Percentiles rank a stretch among this genome's conserved stretches.
Conservation (phyloP, 2,329 filamentous ascomycete genomes). For the Aschersonia sp. region DNA sequence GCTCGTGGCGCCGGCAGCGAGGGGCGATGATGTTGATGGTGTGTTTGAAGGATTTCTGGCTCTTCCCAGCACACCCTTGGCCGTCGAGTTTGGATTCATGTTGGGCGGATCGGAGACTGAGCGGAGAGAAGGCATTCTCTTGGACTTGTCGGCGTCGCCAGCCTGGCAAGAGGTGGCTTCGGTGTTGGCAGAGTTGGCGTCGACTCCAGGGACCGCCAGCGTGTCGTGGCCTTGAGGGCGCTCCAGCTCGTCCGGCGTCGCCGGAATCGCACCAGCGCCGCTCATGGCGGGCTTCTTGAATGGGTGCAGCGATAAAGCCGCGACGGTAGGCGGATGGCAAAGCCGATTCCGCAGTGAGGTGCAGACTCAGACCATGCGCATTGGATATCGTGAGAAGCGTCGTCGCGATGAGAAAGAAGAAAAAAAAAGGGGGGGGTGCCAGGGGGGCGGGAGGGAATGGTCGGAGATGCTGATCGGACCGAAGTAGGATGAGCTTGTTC, state of each 20-base stretch:
- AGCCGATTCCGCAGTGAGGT: constrained; percentile 1
- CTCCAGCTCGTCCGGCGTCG: constrained; percentile 28
- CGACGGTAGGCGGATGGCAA: constrained; percentile 2
- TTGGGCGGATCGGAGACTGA: constrained; percentile 43
- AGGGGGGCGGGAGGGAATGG: not conserved
- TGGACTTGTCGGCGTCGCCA: constrained; percentile 19
- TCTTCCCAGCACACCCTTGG: constrained; percentile 60
- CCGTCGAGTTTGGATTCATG: constrained; percentile 76
- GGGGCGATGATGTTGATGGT: constrained; percentile 19
- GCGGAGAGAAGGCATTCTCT: constrained; percentile 43
- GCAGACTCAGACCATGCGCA: constrained; percentile 4
- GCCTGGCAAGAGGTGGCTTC: constrained; percentile 34
- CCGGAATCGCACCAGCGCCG: constrained; percentile 24
- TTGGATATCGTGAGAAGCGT: not conserved
- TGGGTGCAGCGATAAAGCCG: constrained; percentile 1
- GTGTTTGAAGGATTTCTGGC: constrained; percentile 37
- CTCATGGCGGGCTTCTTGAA: constrained; percentile 6
- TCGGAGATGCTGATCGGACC: too few relatives aligned
- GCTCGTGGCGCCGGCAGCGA: constrained; percentile 15
- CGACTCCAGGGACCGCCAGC: constrained; percentile 28
- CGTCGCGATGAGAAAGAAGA: not conserved
- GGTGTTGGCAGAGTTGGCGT: constrained; percentile 26
- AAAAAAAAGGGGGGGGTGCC: not conserved
- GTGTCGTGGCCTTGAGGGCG: constrained; percentile 18
- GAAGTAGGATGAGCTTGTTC: too few relatives aligned